phyloP scores from a whole-genome alignment of 2,329 filamentous ascomycete species.

The Arachnopeziza araneosa region DNA sequence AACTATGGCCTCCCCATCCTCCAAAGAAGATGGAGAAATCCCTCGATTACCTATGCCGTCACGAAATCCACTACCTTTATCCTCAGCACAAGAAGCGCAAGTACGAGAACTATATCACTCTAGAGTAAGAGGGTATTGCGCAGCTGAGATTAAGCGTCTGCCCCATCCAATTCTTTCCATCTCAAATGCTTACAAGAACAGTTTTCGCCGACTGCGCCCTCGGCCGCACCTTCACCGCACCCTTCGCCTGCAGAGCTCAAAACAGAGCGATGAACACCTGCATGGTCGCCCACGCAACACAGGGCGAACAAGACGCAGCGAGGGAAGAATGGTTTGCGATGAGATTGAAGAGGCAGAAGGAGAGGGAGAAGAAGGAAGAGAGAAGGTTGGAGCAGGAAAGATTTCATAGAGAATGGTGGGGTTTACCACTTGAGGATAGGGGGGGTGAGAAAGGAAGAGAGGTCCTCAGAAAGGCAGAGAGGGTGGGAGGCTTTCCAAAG shows the following conservation, averaged over 20 bases:
- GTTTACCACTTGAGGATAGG: constrained; percentile 51
- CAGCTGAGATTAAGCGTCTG: constrained; percentile 70
- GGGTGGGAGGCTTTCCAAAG: constrained; percentile 48
- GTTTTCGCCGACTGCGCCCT: constrained; percentile 89
- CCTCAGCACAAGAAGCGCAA: constrained; percentile 73
- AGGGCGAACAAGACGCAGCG: constrained; percentile 78
- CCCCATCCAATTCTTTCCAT: constrained; percentile 4
- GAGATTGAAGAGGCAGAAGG: constrained; percentile 62
- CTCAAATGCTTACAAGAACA: constrained; percentile 33
- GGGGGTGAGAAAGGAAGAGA: constrained; percentile 50
- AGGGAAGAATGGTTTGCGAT: constrained; percentile 89
- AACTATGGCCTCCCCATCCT: constrained; percentile 25
- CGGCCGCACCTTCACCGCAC: constrained; percentile 78
- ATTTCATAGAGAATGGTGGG: constrained; percentile 64
- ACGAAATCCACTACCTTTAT: constrained; percentile 77
- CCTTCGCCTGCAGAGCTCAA: constrained; percentile 76
- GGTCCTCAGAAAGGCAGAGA: constrained; percentile 48
- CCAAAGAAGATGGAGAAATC: constrained; percentile 19
- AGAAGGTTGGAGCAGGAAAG: constrained; percentile 58
- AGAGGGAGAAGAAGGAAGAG: constrained; percentile 58
- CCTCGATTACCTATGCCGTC: constrained; percentile 43
- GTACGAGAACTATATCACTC: constrained; percentile 77
- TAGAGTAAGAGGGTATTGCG: constrained; percentile 70
- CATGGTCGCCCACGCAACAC: constrained; percentile 83
- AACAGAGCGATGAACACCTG: constrained; percentile 88